Evolutionary conservation across 164 flowering plant genomes (phyloP), one percentile per base, ranked within the genome.

Genomic region (Akebia trifoliata): DNA sequence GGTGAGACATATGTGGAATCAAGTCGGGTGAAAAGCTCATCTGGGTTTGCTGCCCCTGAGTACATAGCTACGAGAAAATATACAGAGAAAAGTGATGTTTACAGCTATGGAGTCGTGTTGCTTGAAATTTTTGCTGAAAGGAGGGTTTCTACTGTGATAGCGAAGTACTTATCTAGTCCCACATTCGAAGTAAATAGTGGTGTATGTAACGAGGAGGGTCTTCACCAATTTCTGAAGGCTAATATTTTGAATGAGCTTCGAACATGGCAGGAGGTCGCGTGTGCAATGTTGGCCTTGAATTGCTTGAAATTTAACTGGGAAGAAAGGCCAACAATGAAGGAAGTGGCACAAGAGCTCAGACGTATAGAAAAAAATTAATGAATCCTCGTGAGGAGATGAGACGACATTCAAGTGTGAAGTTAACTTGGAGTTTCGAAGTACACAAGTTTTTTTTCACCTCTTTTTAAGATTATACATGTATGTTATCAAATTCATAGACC

Each of bases 311-410:
- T 5, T 2, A 57, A 57, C 10, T 51, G 17, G 26, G 66, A 62
- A 3, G 66, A 45, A 55, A 54, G 60, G 47, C 66, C 68, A 18
- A 64, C 68, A n/a, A 64, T 64, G 62, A 50, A 32, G 20, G 50
- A 64, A 39, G 68, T 57, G 1, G 51, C 62, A 0, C 43, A 49
- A 31, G 51, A 57, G 50, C 56, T 64, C 10, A 50, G 44, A 15
- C 39, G 25, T 3, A 36, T 54, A 5, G 9, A 4, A 9, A 34
- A 34, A 9, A n/a, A n/a, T n/a, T n/a, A n/a, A n/a, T n/a, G n/a
- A n/a, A n/a, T n/a, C n/a, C n/a, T n/a, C n/a, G n/a, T n/a, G n/a
- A n/a, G n/a, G n/a, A n/a, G n/a, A n/a, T n/a, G n/a, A n/a, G n/a
- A n/a, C n/a, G n/a, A n/a, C n/a, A n/a, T n/a, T n/a, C n/a, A n/a